Evolutionary conservation across 441 rosid genomes (phyloP).

Genomic region (Populus hybrid): DNA sequence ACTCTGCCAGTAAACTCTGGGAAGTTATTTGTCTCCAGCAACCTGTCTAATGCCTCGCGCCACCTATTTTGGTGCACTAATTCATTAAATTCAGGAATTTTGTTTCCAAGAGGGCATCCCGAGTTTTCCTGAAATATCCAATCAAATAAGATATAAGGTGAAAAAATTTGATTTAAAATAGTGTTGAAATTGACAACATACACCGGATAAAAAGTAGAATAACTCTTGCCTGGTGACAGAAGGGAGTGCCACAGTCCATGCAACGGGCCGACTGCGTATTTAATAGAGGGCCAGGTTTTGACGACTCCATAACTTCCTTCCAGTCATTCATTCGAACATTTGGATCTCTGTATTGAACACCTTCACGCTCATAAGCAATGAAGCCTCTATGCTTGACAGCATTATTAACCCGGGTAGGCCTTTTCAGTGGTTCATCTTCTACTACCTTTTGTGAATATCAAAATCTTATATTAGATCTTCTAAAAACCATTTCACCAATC

Average conservation of each 20-base stretch:
- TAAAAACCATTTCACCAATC: not conserved
- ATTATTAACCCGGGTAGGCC: slow-evolving; percentile 64
- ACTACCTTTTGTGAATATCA: slow-evolving; percentile 33
- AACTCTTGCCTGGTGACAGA: slow-evolving; percentile 89
- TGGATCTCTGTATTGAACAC: slow-evolving; percentile 91
- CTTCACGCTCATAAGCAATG: slow-evolving; percentile 91
- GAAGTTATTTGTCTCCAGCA: slow-evolving; percentile 97
- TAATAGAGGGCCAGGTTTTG: slow-evolving; percentile 81
- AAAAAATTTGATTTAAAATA: not conserved
- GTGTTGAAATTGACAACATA: not conserved
- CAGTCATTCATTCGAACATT: slow-evolving; percentile 83
- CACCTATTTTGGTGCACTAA: slow-evolving; percentile 98
- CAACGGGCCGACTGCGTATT: slow-evolving; percentile 98
- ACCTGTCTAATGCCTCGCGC: slow-evolving; percentile 93
- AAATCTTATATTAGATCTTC: slow-evolving; percentile 13
- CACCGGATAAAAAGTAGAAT: not conserved
- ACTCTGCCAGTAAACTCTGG: too few species aligned
- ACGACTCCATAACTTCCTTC: slow-evolving; percentile 89
- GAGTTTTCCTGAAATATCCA: slow-evolving; percentile 71
- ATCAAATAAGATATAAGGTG: not conserved
- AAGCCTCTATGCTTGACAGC: slow-evolving; percentile 91
- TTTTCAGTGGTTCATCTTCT: slow-evolving; percentile 39
- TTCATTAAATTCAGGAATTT: slow-evolving; percentile 99
- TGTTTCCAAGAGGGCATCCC: slow-evolving; percentile 99
- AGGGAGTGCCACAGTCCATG: slow-evolving; percentile 99